Conservation (phyloP, 2,329 filamentous ascomycete genomes). For the Neonectria ditissima region DNA sequence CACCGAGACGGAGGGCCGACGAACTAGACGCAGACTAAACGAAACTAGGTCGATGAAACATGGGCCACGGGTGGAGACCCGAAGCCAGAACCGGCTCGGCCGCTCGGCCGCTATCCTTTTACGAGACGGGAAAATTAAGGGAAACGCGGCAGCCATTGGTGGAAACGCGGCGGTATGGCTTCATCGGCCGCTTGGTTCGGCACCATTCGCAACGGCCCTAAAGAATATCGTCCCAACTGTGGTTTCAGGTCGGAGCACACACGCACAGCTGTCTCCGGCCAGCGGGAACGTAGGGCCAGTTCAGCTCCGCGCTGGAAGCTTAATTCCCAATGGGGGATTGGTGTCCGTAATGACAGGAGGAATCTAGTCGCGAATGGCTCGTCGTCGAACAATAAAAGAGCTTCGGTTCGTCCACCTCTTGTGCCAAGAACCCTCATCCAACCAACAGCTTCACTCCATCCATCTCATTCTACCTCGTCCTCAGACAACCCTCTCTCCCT, state of each 20-base stretch:
- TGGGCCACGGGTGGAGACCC: neutral
- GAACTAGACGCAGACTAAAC: neutral
- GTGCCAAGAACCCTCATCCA: neutral
- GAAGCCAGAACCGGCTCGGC: neutral
- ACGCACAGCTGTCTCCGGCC: neutral
- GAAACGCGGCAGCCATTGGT: constrained; percentile 3
- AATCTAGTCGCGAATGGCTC: neutral
- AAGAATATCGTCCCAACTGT: neutral
- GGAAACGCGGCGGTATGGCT: constrained; percentile 1
- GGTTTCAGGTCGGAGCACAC: constrained; percentile 15
- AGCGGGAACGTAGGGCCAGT: neutral
- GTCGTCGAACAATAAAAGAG: constrained; percentile 3
- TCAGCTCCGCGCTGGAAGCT: neutral
- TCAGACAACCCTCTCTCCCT: neutral
- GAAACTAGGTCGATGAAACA: neutral
- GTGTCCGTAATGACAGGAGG: constrained; percentile 17
- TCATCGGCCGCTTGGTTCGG: constrained; percentile 6
- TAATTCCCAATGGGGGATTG: constrained; percentile 2
- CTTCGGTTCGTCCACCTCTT: neutral
- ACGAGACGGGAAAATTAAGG: constrained; percentile 5
- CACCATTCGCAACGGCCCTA: neutral
- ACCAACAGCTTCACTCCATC: neutral
- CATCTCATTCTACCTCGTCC: no score
- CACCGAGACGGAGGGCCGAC: neutral
- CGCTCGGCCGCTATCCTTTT: neutral